phyloP scores from a whole-genome alignment of 768 basidiomycete genomes.

The Lentinula guzmanii region DNA sequence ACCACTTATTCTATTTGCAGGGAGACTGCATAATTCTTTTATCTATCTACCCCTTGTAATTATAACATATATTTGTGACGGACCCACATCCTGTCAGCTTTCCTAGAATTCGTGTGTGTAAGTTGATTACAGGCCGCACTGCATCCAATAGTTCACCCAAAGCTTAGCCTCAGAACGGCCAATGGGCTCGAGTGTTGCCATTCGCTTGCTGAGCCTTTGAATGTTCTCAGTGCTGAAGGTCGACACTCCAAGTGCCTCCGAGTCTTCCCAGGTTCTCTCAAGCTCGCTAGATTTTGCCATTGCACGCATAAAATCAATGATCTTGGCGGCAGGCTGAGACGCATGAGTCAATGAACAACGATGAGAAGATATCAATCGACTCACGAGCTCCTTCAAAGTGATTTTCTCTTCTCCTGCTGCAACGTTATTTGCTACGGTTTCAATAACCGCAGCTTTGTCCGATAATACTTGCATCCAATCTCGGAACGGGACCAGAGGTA shows the following conservation, averaged over 20 bases:
- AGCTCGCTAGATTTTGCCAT: conserved; percentile 14
- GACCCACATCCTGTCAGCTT: too few species aligned
- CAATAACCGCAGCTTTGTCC: background rate
- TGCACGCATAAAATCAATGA: conserved; percentile 20
- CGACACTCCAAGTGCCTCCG: background rate
- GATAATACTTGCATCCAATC: conserved; percentile 22
- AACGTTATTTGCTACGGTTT: conserved; percentile 13
- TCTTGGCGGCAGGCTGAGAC: conserved; percentile 26
- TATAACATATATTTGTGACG: too few species aligned
- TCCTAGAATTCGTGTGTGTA: too few species aligned
- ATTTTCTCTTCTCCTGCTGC: conserved; percentile 19
- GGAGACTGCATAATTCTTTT: too few species aligned
- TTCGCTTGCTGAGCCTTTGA: background rate
- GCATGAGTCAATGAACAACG: background rate
- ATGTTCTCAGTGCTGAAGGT: background rate
- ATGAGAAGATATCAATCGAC: conserved; percentile 8
- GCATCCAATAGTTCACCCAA: conserved; percentile 4
- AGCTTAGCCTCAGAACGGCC: background rate
- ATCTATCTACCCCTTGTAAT: too few species aligned
- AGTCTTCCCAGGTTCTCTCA: too few species aligned
- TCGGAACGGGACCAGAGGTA: conserved; percentile 17
- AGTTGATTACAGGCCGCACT: background rate
- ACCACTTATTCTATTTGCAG: too few species aligned
- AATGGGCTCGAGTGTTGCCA: background rate
- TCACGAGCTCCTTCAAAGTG: conserved; percentile 18